Conservation (phyloP, 1,284 basidiomycete species). For the Leccinum huronense region DNA sequence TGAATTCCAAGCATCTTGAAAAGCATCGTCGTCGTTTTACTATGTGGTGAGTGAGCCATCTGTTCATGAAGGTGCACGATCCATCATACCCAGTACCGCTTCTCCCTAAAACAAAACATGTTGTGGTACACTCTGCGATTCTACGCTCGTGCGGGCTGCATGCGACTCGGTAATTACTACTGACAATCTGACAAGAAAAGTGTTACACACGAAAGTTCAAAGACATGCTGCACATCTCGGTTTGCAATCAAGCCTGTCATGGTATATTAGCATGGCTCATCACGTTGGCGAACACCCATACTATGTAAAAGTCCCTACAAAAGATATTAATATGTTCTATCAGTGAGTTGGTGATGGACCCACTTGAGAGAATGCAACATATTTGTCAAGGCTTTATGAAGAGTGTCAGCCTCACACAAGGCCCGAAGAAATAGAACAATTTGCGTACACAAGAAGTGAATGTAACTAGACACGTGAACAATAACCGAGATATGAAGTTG, state of each 20-base stretch:
- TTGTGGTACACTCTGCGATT: conserved; percentile 59
- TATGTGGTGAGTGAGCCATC: conserved; percentile 27
- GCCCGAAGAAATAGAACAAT: conserved; percentile 3
- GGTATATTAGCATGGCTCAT: conserved; percentile 9
- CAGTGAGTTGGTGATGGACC: background rate
- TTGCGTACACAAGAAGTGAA: conserved; percentile 52
- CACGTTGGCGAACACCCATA: conserved; percentile 26
- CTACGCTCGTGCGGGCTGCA: conserved; percentile 54
- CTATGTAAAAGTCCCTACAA: conserved; percentile 53
- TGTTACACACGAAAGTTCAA: conserved; percentile 53
- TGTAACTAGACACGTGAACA: conserved; percentile 43
- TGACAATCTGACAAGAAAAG: conserved; percentile 6
- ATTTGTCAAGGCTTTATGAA: conserved; percentile 58
- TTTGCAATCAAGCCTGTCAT: conserved; percentile 46
- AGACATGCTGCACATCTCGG: conserved; percentile 48
- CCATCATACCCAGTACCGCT: conserved; percentile 67
- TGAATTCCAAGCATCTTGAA: conserved; percentile 73
- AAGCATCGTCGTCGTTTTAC: conserved; percentile 74
- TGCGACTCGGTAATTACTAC: background rate
- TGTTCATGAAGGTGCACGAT: background rate
- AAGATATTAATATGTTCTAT: background rate
- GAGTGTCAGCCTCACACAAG: conserved; percentile 3
- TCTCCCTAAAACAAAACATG: conserved; percentile 68
- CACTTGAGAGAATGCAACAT: conserved; percentile 58
- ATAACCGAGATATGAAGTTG: conserved; percentile 2